Percentiles rank a stretch among this genome's conserved stretches.
Evolutionary conservation across 2,329 filamentous ascomycete genomes (phyloP).

Genomic region (Escovopsis sp.): DNA sequence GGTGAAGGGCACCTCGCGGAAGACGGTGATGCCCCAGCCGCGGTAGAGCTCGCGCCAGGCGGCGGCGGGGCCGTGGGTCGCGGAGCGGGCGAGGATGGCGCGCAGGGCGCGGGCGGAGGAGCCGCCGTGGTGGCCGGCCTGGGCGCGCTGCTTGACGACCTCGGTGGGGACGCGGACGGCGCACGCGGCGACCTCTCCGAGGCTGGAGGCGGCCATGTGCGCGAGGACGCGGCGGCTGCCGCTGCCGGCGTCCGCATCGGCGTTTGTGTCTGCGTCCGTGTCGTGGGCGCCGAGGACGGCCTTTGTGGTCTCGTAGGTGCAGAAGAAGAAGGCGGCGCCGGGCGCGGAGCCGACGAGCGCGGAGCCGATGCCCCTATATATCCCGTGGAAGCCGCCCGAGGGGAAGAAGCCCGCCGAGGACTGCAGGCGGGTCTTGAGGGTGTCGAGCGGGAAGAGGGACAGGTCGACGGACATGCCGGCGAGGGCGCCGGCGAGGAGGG

Average conservation of each 20-base stretch:
- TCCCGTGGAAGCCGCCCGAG: slow-evolving; percentile 75
- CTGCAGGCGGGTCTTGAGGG: slow-evolving; percentile 94
- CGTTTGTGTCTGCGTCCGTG: slow-evolving; percentile 12
- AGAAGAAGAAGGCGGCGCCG: slow-evolving; percentile 93
- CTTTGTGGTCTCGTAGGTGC: slow-evolving; percentile 75
- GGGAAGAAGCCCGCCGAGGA: slow-evolving; percentile 63
- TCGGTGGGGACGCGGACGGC: slow-evolving; percentile 87
- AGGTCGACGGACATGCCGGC: slow-evolving; percentile 95
- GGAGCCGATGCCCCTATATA: slow-evolving; percentile 84
- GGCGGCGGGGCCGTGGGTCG: slow-evolving; percentile 29
- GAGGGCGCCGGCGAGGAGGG: slow-evolving; percentile 67
- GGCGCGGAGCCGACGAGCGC: slow-evolving; percentile 85
- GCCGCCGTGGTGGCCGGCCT: slow-evolving; percentile 69
- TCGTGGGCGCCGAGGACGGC: slow-evolving; percentile 20
- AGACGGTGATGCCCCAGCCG: slow-evolving; percentile 82
- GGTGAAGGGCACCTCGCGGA: slow-evolving; percentile 94
- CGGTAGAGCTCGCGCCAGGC: slow-evolving; percentile 80
- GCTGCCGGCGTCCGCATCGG: slow-evolving; percentile 12
- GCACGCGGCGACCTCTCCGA: slow-evolving; percentile 87
- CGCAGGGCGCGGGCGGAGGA: slow-evolving; percentile 51
- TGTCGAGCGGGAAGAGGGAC: slow-evolving; percentile 94
- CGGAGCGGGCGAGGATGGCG: slow-evolving; percentile 47
- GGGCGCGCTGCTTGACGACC: slow-evolving; percentile 91
- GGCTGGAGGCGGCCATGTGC: slow-evolving; percentile 74
- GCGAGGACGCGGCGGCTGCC: slow-evolving; percentile 22